Evolutionary conservation across 2,329 filamentous ascomycete genomes (phyloP).

Genomic region (Phoma sp.): DNA sequence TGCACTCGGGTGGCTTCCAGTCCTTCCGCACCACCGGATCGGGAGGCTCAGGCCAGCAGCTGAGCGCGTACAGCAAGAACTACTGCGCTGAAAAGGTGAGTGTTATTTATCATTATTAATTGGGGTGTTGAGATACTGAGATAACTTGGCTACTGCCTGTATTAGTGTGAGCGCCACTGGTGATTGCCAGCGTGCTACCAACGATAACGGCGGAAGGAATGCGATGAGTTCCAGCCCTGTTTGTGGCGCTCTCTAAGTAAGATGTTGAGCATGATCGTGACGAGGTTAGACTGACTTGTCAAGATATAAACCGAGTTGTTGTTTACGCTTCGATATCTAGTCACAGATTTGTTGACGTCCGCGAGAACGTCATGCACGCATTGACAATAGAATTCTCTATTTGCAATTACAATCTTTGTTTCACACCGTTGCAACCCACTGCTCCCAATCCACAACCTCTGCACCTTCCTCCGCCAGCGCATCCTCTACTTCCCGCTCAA

Average conservation of each 20-base stretch:
- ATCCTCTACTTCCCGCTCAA: slow-evolving; percentile 12
- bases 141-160: background rate
- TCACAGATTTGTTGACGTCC: too few species aligned
- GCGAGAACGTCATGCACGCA: background rate
- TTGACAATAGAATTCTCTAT: too few species aligned
- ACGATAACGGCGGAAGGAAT: background rate
- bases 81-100: background rate
- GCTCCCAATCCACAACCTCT: background rate
- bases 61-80: background rate
- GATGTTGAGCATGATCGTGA: too few species aligned
- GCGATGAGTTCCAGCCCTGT: background rate
- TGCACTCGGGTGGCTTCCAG: background rate
- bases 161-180: background rate
- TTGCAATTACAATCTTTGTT: too few species aligned
- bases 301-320: too few species aligned
- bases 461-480: background rate
- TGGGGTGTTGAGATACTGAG: too few species aligned
- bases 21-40: background rate
- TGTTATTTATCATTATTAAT: too few species aligned
- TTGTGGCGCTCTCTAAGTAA: background rate
- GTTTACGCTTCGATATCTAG: too few species aligned
- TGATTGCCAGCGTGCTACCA: background rate
- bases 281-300: too few species aligned
- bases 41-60: background rate
- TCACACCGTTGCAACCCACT: background rate